Conservation (phyloP, 345 rosid genomes). For the Garcia nutans region DNA sequence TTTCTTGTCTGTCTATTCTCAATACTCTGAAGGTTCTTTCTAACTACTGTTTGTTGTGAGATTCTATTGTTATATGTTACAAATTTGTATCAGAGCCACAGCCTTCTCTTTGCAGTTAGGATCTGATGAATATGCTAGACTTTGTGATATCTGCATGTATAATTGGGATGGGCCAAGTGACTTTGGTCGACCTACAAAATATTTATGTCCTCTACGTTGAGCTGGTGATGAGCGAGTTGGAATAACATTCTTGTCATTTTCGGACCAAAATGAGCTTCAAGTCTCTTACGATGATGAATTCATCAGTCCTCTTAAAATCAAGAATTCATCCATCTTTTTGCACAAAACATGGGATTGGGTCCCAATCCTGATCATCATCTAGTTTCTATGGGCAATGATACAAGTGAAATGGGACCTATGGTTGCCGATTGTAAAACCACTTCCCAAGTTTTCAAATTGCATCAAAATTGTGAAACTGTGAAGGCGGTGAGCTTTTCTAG, state of each 20-base stretch:
- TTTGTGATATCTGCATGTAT: slow-evolving; percentile 76
- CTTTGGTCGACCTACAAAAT: slow-evolving; percentile 51
- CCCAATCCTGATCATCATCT: slow-evolving; percentile 40
- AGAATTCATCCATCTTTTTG: slow-evolving; percentile 74
- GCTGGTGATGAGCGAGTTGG: slow-evolving; percentile 57
- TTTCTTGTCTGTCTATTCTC: no score
- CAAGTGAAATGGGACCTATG: slow-evolving; percentile 31
- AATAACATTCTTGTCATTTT: slow-evolving; percentile 86
- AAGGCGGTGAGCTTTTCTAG: slow-evolving; percentile 88
- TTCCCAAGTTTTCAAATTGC: slow-evolving; percentile 77
- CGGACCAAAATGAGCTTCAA: slow-evolving; percentile 86
- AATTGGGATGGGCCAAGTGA: slow-evolving; percentile 55
- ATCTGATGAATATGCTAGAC: slow-evolving; percentile 69
- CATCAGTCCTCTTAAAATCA: slow-evolving; percentile 6
- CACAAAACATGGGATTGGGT: slow-evolving; percentile 73
- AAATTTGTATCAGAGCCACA: no score
- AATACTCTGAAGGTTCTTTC: no score
- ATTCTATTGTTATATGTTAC: no score
- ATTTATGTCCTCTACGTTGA: slow-evolving; percentile 73
- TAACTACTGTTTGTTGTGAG: no score
- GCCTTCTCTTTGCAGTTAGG: slow-evolving; percentile 64
- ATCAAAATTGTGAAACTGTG: slow-evolving; percentile 65
- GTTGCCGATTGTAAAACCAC: slow-evolving; percentile 24
- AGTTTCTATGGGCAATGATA: slow-evolving; percentile 29
- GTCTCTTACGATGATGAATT: slow-evolving; percentile 74